Conservation (phyloP, 352 stramenopile genomes). For the Aphanomyces invadans region DNA sequence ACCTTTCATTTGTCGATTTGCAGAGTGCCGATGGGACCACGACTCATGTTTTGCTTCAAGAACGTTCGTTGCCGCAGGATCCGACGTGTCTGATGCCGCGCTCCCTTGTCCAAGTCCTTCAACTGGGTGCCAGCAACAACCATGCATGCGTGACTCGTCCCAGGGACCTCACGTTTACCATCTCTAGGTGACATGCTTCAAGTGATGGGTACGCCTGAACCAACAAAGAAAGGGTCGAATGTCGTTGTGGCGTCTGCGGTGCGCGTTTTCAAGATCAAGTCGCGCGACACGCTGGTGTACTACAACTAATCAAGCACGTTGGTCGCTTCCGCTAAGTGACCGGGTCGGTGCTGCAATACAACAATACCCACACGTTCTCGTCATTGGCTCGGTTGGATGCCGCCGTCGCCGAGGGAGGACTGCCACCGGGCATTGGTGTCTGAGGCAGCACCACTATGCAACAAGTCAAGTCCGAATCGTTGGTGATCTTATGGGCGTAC, state of each 20-base stretch:
- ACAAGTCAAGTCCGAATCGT: too few relatives aligned
- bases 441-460: not conserved
- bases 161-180: too few relatives aligned
- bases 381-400: not conserved
- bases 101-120: constrained; percentile 1
- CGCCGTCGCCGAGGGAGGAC: too few relatives aligned
- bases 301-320: not conserved
- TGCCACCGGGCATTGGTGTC: too few relatives aligned
- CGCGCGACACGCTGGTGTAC: not conserved
- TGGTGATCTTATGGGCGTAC: constrained; percentile 26
- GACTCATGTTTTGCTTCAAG: not conserved
- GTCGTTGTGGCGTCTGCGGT: not conserved
- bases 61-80: not conserved
- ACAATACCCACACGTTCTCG: not conserved
- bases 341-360: not conserved
- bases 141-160: too few relatives aligned
- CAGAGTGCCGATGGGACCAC: not conserved
- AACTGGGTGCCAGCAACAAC: too few relatives aligned
- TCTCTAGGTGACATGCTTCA: not conserved
- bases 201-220: not conserved
- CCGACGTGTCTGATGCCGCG: not conserved
- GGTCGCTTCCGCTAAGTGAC: not conserved
- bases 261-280: not conserved
- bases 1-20: constrained; percentile 15
- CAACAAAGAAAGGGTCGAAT: not conserved